Conservation (phyloP, 768 basidiomycete genomes). For the Termitomyces bulborhizus region DNA sequence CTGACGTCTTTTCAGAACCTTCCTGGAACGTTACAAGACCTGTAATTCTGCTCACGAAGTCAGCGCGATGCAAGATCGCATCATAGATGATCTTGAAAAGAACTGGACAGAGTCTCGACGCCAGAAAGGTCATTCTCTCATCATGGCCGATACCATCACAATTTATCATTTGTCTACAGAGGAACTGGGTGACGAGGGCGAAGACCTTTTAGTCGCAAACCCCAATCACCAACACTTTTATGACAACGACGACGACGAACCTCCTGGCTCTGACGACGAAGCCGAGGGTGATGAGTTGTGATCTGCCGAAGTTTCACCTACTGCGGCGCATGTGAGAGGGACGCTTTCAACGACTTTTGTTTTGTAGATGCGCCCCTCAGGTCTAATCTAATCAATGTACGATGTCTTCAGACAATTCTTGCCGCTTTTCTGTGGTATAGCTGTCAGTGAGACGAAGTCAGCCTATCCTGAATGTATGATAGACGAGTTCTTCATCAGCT, state of each 20-base stretch:
- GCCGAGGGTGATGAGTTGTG: slow-evolving; percentile 4
- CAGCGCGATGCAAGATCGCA: slow-evolving; percentile 51
- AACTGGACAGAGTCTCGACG: slow-evolving; percentile 54
- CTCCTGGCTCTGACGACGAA: slow-evolving; percentile 12
- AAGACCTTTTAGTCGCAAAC: slow-evolving; percentile 64
- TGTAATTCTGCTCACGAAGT: slow-evolving; percentile 63
- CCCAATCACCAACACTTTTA: slow-evolving; percentile 46
- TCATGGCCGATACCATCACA: background rate
- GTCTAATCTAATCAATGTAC: background rate
- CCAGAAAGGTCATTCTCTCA: slow-evolving; percentile 33
- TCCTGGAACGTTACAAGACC: slow-evolving; percentile 70
- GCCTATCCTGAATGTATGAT: no score
- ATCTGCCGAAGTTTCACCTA: background rate
- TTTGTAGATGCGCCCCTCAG: no score
- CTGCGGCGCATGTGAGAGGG: no score
- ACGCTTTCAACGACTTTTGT: no score
- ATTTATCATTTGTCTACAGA: slow-evolving; percentile 9
- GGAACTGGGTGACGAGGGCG: slow-evolving; percentile 24
- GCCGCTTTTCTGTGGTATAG: no score
- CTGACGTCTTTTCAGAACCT: slow-evolving; percentile 31
- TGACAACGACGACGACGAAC: slow-evolving; percentile 10
- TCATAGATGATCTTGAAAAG: slow-evolving; percentile 64
- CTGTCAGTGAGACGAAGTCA: no score
- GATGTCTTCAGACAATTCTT: no score
- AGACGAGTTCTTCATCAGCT: background rate